Conservation (phyloP, 257 asterid species). For the Ocimum tenuiflorum region DNA sequence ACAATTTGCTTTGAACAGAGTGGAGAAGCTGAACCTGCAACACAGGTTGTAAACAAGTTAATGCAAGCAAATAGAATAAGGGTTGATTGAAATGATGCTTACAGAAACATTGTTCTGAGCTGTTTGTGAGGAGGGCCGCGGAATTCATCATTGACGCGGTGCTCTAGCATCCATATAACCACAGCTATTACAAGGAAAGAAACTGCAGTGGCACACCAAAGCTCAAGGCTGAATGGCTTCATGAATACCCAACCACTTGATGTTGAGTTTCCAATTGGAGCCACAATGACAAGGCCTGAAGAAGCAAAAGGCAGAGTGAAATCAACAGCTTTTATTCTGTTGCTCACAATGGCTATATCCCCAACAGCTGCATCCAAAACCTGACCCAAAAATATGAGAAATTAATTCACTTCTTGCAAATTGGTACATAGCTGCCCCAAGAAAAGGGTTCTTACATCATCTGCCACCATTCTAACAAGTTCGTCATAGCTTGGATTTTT, state of each 20-base stretch:
- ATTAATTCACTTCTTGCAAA: not conserved
- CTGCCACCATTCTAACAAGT: slow-evolving; percentile 27
- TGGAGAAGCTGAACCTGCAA: slow-evolving; percentile 67
- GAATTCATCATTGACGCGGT: slow-evolving; percentile 56
- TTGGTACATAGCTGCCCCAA: not conserved
- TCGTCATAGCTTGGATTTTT: slow-evolving; percentile 27
- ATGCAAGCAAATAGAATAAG: not conserved
- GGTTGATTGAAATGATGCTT: slow-evolving; percentile 13
- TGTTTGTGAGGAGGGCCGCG: slow-evolving; percentile 70
- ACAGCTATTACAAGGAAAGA: slow-evolving; percentile 48
- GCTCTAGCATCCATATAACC: slow-evolving; percentile 66
- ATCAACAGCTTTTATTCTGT: slow-evolving; percentile 46
- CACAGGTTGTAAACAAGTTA: not conserved
- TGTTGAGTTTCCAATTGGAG: slow-evolving; percentile 36
- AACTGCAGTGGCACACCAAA: slow-evolving; percentile 53
- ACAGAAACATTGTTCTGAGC: slow-evolving; percentile 54
- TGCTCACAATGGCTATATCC: slow-evolving; percentile 58
- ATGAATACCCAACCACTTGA: slow-evolving; percentile 64
- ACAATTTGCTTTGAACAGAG: slow-evolving; percentile 53
- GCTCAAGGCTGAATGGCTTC: slow-evolving; percentile 42
- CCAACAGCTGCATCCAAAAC: slow-evolving; percentile 58
- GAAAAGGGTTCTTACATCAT: slow-evolving; percentile 14
- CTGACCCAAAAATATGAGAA: slow-evolving; percentile 22
- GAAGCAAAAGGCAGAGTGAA: slow-evolving; percentile 61
- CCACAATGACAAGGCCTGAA: slow-evolving; percentile 58